phyloP scores from a whole-genome alignment of 2,329 filamentous ascomycete species.

The Xenoacremonium recifei region DNA sequence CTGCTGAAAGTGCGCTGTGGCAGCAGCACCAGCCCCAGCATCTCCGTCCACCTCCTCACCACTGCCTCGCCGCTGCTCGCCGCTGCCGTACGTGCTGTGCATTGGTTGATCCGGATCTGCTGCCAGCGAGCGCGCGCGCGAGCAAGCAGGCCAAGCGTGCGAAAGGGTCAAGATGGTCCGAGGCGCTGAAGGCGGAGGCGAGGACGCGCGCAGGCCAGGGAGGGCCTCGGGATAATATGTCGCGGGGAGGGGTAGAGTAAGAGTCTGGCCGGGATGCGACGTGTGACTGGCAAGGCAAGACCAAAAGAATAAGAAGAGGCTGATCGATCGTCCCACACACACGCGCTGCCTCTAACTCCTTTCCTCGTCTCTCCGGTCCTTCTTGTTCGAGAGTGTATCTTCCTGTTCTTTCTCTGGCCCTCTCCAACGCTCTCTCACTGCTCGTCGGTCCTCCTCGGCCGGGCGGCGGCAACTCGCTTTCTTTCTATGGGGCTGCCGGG shows the following conservation, averaged over 20 bases:
- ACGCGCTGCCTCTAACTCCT: background rate
- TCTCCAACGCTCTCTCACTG: too few relatives aligned
- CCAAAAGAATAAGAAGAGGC: background rate
- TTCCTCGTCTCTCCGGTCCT: background rate
- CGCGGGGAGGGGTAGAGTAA: constrained; percentile 7
- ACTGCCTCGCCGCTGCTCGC: too few relatives aligned
- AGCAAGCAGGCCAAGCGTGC: background rate
- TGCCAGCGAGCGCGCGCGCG: constrained; percentile 2
- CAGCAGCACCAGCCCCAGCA: too few relatives aligned
- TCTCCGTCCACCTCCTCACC: too few relatives aligned
- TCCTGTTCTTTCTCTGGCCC: background rate
- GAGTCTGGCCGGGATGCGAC: constrained; percentile 8
- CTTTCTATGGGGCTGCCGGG: background rate
- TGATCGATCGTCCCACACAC: background rate
- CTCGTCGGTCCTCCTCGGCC: too few relatives aligned
- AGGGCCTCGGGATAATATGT: constrained; percentile 12
- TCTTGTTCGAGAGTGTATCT: background rate
- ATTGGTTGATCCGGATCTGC: constrained; percentile 15
- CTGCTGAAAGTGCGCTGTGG: too few relatives aligned
- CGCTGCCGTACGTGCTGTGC: too few relatives aligned
- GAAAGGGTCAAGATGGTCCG: background rate
- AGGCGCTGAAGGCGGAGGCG: constrained; percentile 8
- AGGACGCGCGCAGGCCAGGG: constrained; percentile 4
- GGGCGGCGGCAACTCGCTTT: background rate
- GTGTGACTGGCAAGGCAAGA: constrained; percentile 3